phyloP scores from a whole-genome alignment of 164 flowering plant species.

The Amborella trichopoda region DNA sequence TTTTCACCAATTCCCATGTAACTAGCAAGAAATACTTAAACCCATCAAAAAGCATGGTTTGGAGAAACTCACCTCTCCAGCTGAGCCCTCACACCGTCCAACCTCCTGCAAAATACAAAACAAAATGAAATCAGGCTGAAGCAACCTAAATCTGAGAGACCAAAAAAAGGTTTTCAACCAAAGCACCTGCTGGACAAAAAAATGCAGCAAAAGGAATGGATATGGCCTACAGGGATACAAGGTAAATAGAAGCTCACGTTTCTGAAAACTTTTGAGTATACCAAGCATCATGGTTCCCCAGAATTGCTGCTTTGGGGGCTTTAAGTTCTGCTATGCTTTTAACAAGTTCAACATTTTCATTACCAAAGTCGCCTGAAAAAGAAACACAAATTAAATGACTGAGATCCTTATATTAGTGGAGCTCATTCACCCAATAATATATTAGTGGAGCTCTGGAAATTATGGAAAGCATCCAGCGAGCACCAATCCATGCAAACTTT shows the following conservation, averaged over 20 bases:
- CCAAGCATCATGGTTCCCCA: slow-evolving; percentile 95
- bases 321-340: slow-evolving; percentile 52
- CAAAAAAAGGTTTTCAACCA: background rate
- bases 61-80: slow-evolving; percentile 69
- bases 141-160: too few relatives aligned
- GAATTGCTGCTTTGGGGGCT: slow-evolving; percentile 65
- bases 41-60: too few relatives aligned
- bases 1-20: too few relatives aligned
- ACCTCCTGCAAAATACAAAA: slow-evolving; percentile 32
- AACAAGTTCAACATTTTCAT: slow-evolving; percentile 84
- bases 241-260: slow-evolving; percentile 33
- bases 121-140: background rate
- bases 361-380: slow-evolving; percentile 79
- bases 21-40: too few relatives aligned
- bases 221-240: background rate
- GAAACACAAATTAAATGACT: background rate
- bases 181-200: background rate
- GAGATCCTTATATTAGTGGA: background rate
- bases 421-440: background rate
- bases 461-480: background rate
- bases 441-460: background rate
- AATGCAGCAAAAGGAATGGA: too few relatives aligned
- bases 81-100: slow-evolving; percentile 78
- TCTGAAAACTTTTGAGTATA: slow-evolving; percentile 37
- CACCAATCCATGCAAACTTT: background rate